A percentile compares a stretch with the other conserved stretches of the same genome.
phyloP scores from a whole-genome alignment of 2,329 filamentous ascomycete species.

The Aspergillus candidus region DNA sequence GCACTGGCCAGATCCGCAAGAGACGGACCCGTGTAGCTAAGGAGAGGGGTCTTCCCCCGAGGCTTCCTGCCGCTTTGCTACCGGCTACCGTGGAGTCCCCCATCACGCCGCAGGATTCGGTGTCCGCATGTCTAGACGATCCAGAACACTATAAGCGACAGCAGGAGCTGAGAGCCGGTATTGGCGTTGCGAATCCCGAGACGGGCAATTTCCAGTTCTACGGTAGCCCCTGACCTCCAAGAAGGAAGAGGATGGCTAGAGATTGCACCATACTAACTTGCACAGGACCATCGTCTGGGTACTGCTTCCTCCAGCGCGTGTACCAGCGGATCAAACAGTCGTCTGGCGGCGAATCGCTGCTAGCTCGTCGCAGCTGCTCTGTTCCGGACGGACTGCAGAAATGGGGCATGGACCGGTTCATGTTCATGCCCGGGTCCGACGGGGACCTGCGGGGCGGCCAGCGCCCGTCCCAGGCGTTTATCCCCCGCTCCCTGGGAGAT shows the following conservation, averaged over 20 bases:
- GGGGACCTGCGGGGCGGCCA: constrained; percentile 1
- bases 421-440: constrained; percentile 8
- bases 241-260: no score
- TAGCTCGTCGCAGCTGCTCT: constrained; percentile 4
- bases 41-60: background rate
- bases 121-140: constrained; percentile 4
- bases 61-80: constrained; percentile 5
- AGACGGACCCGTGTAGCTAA: constrained; percentile 5
- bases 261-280: background rate
- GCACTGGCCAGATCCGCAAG: constrained; percentile 8
- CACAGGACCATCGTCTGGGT: constrained; percentile 12
- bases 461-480: constrained; percentile 6
- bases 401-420: constrained; percentile 12
- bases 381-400: constrained; percentile 8
- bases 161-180: constrained; percentile 11
- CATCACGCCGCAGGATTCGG: background rate
- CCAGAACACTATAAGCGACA: constrained; percentile 11
- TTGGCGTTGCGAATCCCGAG: constrained; percentile 9
- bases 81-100: constrained; percentile 4
- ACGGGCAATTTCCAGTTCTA: constrained; percentile 14
- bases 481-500: constrained; percentile 5
- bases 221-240: constrained; percentile 1
- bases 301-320: constrained; percentile 11
- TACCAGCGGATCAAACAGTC: constrained; percentile 11
- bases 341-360: constrained; percentile 4